phyloP scores from a whole-genome alignment of 371 early-diverging fungal species.

The Syncephalastrum contaminatum region DNA sequence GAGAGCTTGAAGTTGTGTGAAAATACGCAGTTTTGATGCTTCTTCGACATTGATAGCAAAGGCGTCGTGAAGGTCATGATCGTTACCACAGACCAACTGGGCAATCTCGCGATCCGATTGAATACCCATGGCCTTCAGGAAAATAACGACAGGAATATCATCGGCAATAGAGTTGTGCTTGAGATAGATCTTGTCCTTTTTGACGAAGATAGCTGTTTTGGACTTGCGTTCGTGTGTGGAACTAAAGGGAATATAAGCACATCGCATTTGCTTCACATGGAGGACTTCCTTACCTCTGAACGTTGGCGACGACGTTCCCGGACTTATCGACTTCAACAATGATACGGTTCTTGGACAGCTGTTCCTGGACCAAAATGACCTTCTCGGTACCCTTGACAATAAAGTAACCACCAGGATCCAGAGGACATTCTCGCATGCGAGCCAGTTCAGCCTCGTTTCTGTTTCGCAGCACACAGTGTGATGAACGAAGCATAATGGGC shows the following conservation, averaged over 20 bases:
- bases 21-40: slow-evolving; percentile 68
- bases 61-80: slow-evolving; percentile 78
- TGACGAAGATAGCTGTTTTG: slow-evolving; percentile 90
- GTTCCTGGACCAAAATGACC: slow-evolving; percentile 99
- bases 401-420: slow-evolving; percentile 99
- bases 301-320: slow-evolving; percentile 69
- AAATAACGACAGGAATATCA: slow-evolving; percentile 92
- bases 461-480: slow-evolving; percentile 85
- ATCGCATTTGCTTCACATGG: not conserved
- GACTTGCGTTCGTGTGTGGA: slow-evolving; percentile 98
- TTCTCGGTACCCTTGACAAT: slow-evolving; percentile 99
- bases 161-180: slow-evolving; percentile 95
- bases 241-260: slow-evolving; percentile 35
- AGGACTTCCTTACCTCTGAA: slow-evolving; percentile 32
- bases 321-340: slow-evolving; percentile 94
- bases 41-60: slow-evolving; percentile 95
- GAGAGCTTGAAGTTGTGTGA: slow-evolving; percentile 91
- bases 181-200: slow-evolving; percentile 83
- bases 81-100: slow-evolving; percentile 89
- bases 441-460: slow-evolving; percentile 82
- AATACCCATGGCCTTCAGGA: slow-evolving; percentile 94
- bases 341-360: slow-evolving; percentile 99
- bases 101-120: slow-evolving; percentile 96
- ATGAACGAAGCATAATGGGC: slow-evolving; percentile 98
- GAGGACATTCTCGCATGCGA: slow-evolving; percentile 93